Base-by-base conservation (phyloP, 192 early-diverging fungal genomes). In the Gorgonomyces haynaldii region DNA sequence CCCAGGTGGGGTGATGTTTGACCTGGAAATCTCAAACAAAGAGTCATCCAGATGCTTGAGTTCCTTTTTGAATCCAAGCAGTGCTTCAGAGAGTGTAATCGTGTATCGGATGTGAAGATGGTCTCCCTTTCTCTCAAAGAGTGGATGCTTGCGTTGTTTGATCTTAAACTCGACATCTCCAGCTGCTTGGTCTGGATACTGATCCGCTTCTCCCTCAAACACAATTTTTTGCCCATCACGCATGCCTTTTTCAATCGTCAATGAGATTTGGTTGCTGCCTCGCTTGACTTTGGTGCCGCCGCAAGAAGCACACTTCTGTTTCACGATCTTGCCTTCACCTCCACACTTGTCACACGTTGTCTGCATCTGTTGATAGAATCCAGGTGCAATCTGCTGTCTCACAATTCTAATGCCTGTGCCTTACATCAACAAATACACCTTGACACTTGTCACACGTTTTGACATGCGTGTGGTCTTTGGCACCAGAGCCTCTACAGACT, bases 311-410 rank as follows among this genome's bases (percentile, higher is more conserved):
- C 94, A 97, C 52, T 78, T 81, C 32, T 73, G 66, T 36, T 74
- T 74, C 42, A 95, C 71, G 27, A 78, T 72, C 66, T 91, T 92
- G 32, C 94, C 96, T 52, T 83, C 83, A 35, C 93, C 93, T 32
- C 78, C 72, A 58, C 96, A 99, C 16, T 67, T 62, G 53, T 92
- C 86, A 67, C 96, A 99, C 60, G 76, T 79, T 28, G 83, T 73
- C 60, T 93, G 93, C 70, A 96, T 83, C 62, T 92, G 88, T 57
- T 96, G 94, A 52, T 83, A 81, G 60, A 97, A 89, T 23, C 92
- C 91, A 4, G 93, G 91, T 0, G 79, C 92, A 10, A 99, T 55
- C 61, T 84, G 75, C 50, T 93, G 88, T 54, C 84, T 81, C 25
- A 88, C 73, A 17, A 95, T 63, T 44, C 65, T 79, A 30, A 86